Percentiles rank a stretch among this genome's conserved stretches.
Evolutionary conservation across 345 rosid genomes (phyloP).

Genomic region (Salix brachista): DNA sequence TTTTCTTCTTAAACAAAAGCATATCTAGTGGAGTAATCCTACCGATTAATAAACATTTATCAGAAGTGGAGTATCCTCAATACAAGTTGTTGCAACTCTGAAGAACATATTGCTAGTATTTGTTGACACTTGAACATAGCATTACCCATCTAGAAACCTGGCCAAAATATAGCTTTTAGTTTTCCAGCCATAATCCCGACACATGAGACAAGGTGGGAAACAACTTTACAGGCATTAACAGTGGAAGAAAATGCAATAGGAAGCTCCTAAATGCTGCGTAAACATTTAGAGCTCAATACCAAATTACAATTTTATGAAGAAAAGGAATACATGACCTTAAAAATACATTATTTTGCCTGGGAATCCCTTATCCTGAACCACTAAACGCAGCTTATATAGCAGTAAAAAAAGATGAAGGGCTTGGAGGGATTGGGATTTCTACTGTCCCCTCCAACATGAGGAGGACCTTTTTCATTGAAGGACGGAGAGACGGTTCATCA

Average conservation of each 20-base stretch:
- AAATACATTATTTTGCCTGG: too few relatives aligned
- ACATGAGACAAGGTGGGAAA: background rate
- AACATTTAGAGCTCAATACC: too few relatives aligned
- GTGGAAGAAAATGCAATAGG: too few relatives aligned
- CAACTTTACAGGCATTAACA: too few relatives aligned
- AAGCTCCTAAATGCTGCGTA: too few relatives aligned
- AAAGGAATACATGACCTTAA: too few relatives aligned
- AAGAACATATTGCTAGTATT: background rate
- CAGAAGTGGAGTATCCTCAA: background rate
- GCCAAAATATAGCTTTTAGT: background rate
- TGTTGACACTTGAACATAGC: background rate
- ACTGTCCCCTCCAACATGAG: constrained; percentile 24
- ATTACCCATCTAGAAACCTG: background rate
- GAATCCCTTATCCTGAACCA: too few relatives aligned
- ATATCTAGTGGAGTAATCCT: too few relatives aligned
- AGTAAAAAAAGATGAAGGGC: constrained; percentile 14
- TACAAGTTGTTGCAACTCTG: background rate
- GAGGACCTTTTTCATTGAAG: constrained; percentile 27
- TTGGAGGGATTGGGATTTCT: constrained; percentile 19
- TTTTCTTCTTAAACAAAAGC: too few relatives aligned
- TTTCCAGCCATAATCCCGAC: background rate
- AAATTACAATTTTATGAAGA: too few relatives aligned
- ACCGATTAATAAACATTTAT: too few relatives aligned
- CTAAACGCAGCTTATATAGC: background rate
- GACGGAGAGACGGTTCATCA: constrained; percentile 17